These are phyloP conservation scores for Lobosporangium transversale DNA, from an alignment of 192 early-diverging fungal species.

Conservation along the genomic window DNA sequence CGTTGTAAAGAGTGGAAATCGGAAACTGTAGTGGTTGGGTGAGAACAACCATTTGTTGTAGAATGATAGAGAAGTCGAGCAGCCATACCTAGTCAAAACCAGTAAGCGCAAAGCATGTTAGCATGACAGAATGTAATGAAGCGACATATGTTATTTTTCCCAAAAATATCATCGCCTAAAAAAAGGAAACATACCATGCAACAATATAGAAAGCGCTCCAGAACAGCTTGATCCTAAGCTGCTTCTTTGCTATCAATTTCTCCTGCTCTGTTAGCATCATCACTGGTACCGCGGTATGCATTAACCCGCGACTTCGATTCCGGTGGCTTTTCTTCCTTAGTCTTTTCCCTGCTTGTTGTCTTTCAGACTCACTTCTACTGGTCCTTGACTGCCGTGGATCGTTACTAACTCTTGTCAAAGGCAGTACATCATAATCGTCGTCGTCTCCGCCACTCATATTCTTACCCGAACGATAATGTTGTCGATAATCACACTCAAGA, in stretches of 20 bases:
- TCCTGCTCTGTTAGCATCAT: slow-evolving; percentile 11
- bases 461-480: neutral
- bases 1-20: slow-evolving; percentile 90
- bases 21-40: slow-evolving; percentile 79
- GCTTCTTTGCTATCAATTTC: slow-evolving; percentile 24
- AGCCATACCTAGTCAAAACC: slow-evolving; percentile 43
- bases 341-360: neutral
- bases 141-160: neutral
- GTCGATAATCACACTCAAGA: slow-evolving; percentile 10
- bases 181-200: slow-evolving; percentile 50
- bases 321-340: neutral
- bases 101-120: too few relatives aligned
- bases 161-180: neutral
- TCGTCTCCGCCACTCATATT: too few relatives aligned
- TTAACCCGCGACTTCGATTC: slow-evolving; percentile 1
- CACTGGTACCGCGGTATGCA: neutral
- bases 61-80: slow-evolving; percentile 76
- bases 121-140: neutral
- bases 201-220: slow-evolving; percentile 54
- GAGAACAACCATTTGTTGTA: slow-evolving; percentile 98
- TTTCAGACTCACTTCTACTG: neutral
- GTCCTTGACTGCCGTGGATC: neutral
- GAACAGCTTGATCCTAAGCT: slow-evolving; percentile 39
- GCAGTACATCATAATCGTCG: slow-evolving; percentile 30
- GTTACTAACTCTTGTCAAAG: slow-evolving; percentile 23